Percentiles rank a stretch among this genome's conserved stretches.
These are phyloP conservation scores for Rosa multiflora DNA, from an alignment of 306 rosid species.

Conservation along the genomic window DNA sequence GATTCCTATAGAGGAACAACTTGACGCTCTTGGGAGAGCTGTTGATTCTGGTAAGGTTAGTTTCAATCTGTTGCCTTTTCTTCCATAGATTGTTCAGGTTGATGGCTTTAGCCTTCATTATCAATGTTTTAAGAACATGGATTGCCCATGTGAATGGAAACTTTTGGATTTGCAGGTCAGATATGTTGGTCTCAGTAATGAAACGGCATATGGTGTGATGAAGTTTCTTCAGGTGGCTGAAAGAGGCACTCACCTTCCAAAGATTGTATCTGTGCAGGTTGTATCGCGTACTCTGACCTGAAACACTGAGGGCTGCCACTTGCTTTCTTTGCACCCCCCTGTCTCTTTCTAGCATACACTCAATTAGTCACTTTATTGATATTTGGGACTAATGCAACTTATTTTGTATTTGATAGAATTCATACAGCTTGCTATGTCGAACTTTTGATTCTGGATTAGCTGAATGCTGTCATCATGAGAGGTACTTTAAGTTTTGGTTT, in stretches of 20 bases:
- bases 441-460: slow-evolving; percentile 88
- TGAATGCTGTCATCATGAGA: slow-evolving; percentile 93
- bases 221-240: slow-evolving; percentile 76
- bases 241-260: slow-evolving; percentile 41
- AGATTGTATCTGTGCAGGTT: slow-evolving; percentile 88
- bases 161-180: slow-evolving; percentile 58
- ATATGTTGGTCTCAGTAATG: slow-evolving; percentile 84
- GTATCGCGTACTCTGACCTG: slow-evolving; percentile 7
- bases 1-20: slow-evolving; percentile 70
- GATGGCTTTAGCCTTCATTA: slow-evolving; percentile 15
- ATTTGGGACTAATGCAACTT: slow-evolving; percentile 28
- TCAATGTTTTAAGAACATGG: slow-evolving; percentile 2
- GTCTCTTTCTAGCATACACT: background rate
- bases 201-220: slow-evolving; percentile 93
- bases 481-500: slow-evolving; percentile 43
- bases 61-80: background rate
- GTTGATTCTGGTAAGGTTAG: slow-evolving; percentile 74
- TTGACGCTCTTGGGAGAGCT: slow-evolving; percentile 66
- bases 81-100: background rate
- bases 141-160: slow-evolving; percentile 4
- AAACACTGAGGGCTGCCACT: slow-evolving; percentile 11
- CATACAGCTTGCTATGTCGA: slow-evolving; percentile 77
- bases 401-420: slow-evolving; percentile 55
- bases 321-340: slow-evolving; percentile 17
- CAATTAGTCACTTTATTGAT: background rate